phyloP scores from a whole-genome alignment of 2,329 filamentous ascomycete species.

The Pseudocercospora ulei region DNA sequence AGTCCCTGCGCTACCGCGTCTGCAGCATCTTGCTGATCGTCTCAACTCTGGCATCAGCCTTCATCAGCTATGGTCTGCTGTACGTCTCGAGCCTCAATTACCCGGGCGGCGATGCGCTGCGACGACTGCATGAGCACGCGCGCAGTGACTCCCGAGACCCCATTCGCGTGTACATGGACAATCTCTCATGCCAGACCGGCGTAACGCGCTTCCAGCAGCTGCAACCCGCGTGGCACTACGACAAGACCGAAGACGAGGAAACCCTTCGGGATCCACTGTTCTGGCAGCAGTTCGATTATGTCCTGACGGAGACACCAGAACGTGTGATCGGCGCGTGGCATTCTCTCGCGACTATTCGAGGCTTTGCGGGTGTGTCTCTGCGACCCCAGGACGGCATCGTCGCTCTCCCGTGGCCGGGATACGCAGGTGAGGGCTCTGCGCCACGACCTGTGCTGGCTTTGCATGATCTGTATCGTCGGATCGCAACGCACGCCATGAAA shows the following conservation, averaged over 20 bases:
- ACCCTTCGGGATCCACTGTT: constrained; percentile 44
- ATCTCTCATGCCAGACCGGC: constrained; percentile 54
- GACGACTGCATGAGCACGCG: constrained; percentile 34
- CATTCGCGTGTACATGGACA: constrained; percentile 47
- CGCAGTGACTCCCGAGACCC: constrained; percentile 13
- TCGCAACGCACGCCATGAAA: constrained; percentile 14
- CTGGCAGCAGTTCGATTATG: constrained; percentile 52
- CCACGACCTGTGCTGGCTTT: constrained; percentile 14
- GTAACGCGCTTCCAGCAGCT: constrained; percentile 51
- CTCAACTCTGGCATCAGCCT: constrained; percentile 53
- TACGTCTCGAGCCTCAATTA: constrained; percentile 83
- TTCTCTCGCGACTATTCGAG: constrained; percentile 43
- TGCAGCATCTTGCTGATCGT: constrained; percentile 48
- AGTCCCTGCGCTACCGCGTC: constrained; percentile 49
- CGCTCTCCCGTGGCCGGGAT: constrained; percentile 19
- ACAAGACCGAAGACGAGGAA: constrained; percentile 48
- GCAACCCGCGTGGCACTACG: constrained; percentile 45
- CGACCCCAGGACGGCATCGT: constrained; percentile 34
- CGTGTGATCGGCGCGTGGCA: constrained; percentile 46
- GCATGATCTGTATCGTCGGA: constrained; percentile 9
- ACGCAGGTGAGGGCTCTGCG: constrained; percentile 18
- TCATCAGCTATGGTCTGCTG: constrained; percentile 57
- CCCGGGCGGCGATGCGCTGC: constrained; percentile 73
- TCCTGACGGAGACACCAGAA: constrained; percentile 46
- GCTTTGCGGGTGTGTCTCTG: constrained; percentile 45